A percentile compares a stretch with the other conserved stretches of the same genome.
Evolutionary conservation across 139 green algal genomes (phyloP).

Genomic region (Coelastrella sp.): DNA sequence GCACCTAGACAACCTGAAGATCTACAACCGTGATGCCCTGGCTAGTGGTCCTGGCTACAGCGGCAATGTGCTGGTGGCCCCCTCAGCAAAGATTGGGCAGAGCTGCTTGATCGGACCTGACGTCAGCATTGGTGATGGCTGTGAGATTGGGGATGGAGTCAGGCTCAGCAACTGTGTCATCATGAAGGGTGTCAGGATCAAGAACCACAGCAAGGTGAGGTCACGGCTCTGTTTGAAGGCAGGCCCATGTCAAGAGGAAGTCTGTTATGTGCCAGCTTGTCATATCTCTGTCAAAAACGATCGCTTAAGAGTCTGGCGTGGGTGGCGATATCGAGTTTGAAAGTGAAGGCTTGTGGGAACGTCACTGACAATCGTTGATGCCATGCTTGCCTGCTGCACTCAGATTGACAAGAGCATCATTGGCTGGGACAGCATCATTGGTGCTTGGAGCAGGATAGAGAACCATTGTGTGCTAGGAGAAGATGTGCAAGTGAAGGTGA

Average conservation of each 20-base stretch:
- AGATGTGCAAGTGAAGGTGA: constrained; percentile 84
- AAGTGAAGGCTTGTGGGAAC: too few species aligned
- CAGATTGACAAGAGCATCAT: constrained; percentile 92
- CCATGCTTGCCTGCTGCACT: background rate
- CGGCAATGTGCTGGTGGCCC: constrained; percentile 87
- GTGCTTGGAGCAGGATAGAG: constrained; percentile 92
- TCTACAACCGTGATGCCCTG: constrained; percentile 64
- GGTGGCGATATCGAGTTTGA: too few species aligned
- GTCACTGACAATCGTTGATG: background rate
- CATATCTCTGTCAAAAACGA: too few species aligned
- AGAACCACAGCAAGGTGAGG: constrained; percentile 69
- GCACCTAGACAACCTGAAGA: constrained; percentile 86
- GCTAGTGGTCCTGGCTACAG: constrained; percentile 63
- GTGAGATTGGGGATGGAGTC: constrained; percentile 92
- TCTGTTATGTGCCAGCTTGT: too few species aligned
- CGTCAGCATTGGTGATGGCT: constrained; percentile 87
- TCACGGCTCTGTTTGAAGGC: too few species aligned
- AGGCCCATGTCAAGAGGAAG: too few species aligned
- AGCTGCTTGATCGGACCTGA: constrained; percentile 91
- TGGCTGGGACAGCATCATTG: constrained; percentile 88
- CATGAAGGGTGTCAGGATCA: constrained; percentile 83
- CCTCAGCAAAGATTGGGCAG: constrained; percentile 82
- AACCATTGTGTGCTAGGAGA: constrained; percentile 96
- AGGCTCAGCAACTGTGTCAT: constrained; percentile 89
- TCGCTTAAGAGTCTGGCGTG: too few species aligned